Conservation (phyloP, 75 land plant genomes). For the Cupressus sempervirens region DNA sequence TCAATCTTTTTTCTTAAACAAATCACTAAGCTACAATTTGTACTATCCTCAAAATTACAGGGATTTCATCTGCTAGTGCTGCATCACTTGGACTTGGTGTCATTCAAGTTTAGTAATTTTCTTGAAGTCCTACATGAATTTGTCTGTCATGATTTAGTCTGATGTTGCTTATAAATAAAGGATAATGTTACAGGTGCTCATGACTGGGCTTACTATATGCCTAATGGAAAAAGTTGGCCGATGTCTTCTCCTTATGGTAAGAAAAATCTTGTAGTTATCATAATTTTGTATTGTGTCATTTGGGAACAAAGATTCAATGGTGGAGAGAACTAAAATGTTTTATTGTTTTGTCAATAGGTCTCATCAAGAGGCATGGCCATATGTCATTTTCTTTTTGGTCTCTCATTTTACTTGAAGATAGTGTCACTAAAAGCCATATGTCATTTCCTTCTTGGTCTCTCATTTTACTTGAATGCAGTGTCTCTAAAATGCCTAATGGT, state of each 20-base stretch:
- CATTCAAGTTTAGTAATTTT: conserved; percentile 48
- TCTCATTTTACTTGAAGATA: conserved; percentile 12
- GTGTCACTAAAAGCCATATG: too few species aligned
- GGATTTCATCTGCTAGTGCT: too few species aligned
- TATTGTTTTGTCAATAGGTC: conserved; percentile 14
- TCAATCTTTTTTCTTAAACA: too few species aligned
- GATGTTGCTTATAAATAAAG: background rate
- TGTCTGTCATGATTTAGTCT: background rate
- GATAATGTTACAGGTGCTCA: conserved; percentile 47
- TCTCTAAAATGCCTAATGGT: too few species aligned
- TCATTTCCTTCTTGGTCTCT: too few species aligned
- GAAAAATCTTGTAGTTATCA: too few species aligned
- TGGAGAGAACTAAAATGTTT: background rate
- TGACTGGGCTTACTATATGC: too few species aligned
- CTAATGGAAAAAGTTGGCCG: conserved; percentile 82
- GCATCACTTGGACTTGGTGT: too few species aligned
- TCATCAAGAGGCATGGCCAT: conserved; percentile 37
- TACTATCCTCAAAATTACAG: too few species aligned
- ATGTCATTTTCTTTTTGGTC: conserved; percentile 29
- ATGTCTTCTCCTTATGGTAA: conserved; percentile 70
- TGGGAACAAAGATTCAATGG: background rate
- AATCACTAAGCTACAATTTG: too few species aligned
- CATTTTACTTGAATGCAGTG: too few species aligned
- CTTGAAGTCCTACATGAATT: background rate
- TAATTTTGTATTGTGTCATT: too few species aligned